Percentiles rank a stretch among this genome's conserved stretches.
Conservation (phyloP, 257 asterid species). For the Parsonsia alboflavescens region DNA sequence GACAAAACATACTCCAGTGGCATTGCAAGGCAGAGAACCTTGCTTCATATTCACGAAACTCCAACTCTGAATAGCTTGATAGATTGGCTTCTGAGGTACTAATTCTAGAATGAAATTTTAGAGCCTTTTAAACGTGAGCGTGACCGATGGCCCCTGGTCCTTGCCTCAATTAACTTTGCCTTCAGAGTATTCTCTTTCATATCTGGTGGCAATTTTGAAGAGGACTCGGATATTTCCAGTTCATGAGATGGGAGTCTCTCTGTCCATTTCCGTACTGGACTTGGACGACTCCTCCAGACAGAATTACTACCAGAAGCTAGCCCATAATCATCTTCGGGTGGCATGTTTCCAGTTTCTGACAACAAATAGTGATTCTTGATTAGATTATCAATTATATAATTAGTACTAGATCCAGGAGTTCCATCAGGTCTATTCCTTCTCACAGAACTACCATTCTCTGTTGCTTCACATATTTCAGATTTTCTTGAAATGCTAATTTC, state of each 20-base stretch:
- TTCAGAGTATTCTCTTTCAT: constrained; percentile 59
- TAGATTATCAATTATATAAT: constrained; percentile 54
- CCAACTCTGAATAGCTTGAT: constrained; percentile 7
- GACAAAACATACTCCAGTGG: neutral
- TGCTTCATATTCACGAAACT: constrained; percentile 28
- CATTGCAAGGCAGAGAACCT: neutral
- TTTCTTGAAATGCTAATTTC: constrained; percentile 41
- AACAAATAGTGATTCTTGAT: constrained; percentile 61
- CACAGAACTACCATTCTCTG: constrained; percentile 37
- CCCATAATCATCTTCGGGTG: constrained; percentile 43
- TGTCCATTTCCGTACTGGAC: constrained; percentile 78
- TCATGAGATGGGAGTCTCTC: constrained; percentile 60
- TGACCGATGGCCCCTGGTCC: constrained; percentile 65
- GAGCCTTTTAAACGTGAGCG: constrained; percentile 71
- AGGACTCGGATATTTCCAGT: constrained; percentile 38
- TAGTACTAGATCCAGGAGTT: constrained; percentile 38
- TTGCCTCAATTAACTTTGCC: constrained; percentile 75
- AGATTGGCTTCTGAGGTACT: neutral
- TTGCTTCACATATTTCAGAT: constrained; percentile 39
- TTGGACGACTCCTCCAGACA: constrained; percentile 61
- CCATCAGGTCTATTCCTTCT: constrained; percentile 41
- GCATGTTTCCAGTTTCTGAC: constrained; percentile 55
- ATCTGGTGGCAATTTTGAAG: constrained; percentile 58
- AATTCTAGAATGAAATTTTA: constrained; percentile 34
- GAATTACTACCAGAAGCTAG: constrained; percentile 38